These are phyloP conservation scores for Lodderomyces theae DNA, from an alignment of 1,139 yeast genomes.

Conservation along the genomic window DNA sequence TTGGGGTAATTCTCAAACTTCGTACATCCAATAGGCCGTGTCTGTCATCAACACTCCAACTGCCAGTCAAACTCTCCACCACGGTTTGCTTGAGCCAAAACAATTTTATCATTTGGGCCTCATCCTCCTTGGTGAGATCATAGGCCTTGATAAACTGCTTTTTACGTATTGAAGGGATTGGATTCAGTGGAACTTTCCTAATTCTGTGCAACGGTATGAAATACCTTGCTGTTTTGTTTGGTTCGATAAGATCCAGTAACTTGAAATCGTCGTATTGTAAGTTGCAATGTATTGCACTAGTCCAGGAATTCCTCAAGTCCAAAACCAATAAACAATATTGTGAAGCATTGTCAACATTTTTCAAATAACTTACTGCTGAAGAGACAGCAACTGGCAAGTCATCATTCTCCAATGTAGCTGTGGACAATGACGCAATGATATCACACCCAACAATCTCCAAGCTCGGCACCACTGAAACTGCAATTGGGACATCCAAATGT, in stretches of 20 bases:
- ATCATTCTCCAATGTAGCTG: constrained; percentile 7
- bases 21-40: constrained; percentile 65
- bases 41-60: constrained; percentile 52
- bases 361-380: not conserved
- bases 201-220: constrained; percentile 68
- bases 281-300: constrained; percentile 34
- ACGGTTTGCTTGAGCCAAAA: constrained; percentile 82
- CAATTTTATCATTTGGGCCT: constrained; percentile 50
- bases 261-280: constrained; percentile 22
- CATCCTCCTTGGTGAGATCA: constrained; percentile 53
- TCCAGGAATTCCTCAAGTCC: constrained; percentile 74
- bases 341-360: not conserved
- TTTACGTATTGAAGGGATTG: constrained; percentile 73
- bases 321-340: constrained; percentile 60
- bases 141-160: constrained; percentile 72
- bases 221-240: constrained; percentile 57
- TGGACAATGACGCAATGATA: constrained; percentile 49
- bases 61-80: constrained; percentile 56
- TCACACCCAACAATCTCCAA: constrained; percentile 76
- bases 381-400: not conserved
- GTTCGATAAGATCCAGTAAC: constrained; percentile 33
- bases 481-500: constrained; percentile 59
- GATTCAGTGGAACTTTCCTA: constrained; percentile 39
- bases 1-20: constrained; percentile 56
- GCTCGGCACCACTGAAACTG: constrained; percentile 66